phyloP scores from a whole-genome alignment of 768 basidiomycete genomes.

The Calocybe cyanea region DNA sequence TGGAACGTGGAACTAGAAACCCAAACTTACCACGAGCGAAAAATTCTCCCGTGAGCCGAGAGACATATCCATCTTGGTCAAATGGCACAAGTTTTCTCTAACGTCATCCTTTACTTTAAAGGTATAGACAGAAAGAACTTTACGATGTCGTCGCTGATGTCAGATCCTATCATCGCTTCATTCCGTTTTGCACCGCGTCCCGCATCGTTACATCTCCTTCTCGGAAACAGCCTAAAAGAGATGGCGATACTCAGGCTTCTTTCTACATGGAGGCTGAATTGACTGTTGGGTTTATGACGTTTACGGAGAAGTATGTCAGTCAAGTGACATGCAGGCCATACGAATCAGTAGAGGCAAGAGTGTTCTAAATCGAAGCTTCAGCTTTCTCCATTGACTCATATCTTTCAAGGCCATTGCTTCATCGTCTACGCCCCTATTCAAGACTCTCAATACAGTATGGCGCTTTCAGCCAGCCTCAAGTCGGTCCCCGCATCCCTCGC shows the following conservation, averaged over 20 bases:
- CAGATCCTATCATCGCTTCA: constrained; percentile 76
- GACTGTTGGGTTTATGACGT: constrained; percentile 82
- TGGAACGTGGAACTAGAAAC: constrained; percentile 33
- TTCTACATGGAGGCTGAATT: constrained; percentile 78
- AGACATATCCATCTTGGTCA: constrained; percentile 2
- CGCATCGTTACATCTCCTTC: constrained; percentile 47
- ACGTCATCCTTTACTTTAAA: constrained; percentile 27
- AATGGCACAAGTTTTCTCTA: constrained; percentile 1
- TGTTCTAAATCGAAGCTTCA: not conserved
- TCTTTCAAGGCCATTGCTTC: constrained; percentile 60
- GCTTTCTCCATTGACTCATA: constrained; percentile 1
- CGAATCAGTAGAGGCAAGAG: constrained; percentile 73
- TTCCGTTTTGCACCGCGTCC: constrained; percentile 84
- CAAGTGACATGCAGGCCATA: constrained; percentile 76
- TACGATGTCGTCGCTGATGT: constrained; percentile 89
- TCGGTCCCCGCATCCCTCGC: constrained; percentile 34
- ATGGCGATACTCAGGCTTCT: constrained; percentile 21
- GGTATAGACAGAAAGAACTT: constrained; percentile 75
- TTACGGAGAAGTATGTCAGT: constrained; percentile 86
- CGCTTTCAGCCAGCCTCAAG: constrained; percentile 57
- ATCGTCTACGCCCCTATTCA: constrained; percentile 71
- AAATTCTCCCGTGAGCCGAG: constrained; percentile 77
- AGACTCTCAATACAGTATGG: constrained; percentile 69
- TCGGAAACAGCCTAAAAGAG: constrained; percentile 15
- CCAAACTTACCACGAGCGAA: constrained; percentile 77